phyloP scores from a whole-genome alignment of 352 stramenopile species.

The Halophytophthora batemanensis region DNA sequence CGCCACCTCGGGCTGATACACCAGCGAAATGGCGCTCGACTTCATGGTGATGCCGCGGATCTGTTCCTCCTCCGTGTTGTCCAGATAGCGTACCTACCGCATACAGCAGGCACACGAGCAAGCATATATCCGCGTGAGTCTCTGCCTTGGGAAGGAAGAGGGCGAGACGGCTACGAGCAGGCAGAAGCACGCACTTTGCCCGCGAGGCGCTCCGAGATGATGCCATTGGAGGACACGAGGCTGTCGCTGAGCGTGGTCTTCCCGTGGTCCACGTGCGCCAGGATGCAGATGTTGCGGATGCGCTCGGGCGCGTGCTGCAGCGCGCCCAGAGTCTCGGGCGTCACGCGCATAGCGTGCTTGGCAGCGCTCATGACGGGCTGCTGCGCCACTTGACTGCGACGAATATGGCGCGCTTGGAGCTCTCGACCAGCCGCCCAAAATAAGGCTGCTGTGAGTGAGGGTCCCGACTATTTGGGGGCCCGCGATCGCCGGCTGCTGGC shows the following conservation, averaged over 20 bases:
- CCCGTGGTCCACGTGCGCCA: constrained; percentile 98
- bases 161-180: too few relatives aligned
- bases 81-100: constrained; percentile 72
- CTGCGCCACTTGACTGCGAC: constrained; percentile 1
- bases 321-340: constrained; percentile 42
- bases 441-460: too few relatives aligned
- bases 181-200: too few relatives aligned
- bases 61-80: constrained; percentile 92
- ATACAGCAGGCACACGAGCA: too few relatives aligned
- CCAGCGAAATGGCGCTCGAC: constrained; percentile 94
- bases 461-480: too few relatives aligned
- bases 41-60: constrained; percentile 99
- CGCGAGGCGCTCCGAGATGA: constrained; percentile 61
- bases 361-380: not conserved
- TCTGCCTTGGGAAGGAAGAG: too few relatives aligned
- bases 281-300: constrained; percentile 95
- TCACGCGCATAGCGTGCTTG: constrained; percentile 37
- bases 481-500: too few relatives aligned
- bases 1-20: constrained; percentile 93
- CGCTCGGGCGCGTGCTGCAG: constrained; percentile 66
- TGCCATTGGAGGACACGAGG: constrained; percentile 97
- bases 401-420: too few relatives aligned
- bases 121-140: too few relatives aligned
- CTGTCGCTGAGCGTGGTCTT: constrained; percentile 99
- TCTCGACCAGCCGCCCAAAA: too few relatives aligned